phyloP scores from a whole-genome alignment of 2,329 filamentous ascomycete species.

The Coniosporium tulheliwenetii region DNA sequence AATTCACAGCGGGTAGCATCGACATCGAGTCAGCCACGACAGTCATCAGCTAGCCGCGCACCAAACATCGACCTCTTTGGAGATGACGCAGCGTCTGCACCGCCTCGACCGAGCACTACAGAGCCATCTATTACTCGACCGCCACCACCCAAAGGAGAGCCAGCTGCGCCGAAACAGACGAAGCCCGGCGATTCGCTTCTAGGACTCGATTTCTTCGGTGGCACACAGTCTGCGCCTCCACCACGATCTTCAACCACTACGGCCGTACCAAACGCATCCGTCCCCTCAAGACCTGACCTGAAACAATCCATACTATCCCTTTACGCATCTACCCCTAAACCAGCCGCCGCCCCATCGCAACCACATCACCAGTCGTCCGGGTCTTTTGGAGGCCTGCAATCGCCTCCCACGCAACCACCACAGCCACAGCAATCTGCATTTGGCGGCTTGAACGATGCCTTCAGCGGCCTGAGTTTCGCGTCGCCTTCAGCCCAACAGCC shows the following conservation, averaged over 20 bases:
- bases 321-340: conserved; percentile 71
- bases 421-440: conserved; percentile 32
- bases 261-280: conserved; percentile 39
- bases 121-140: conserved; percentile 45
- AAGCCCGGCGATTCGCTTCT: conserved; percentile 75
- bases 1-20: conserved; percentile 30
- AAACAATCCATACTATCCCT: conserved; percentile 96
- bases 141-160: conserved; percentile 49
- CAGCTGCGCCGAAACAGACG: conserved; percentile 40
- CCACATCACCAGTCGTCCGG: conserved; percentile 30
- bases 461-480: conserved; percentile 51
- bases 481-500: conserved; percentile 29
- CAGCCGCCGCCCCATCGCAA: conserved; percentile 41
- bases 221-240: conserved; percentile 50
- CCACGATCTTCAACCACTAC: conserved; percentile 67
- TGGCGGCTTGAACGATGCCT: conserved; percentile 67
- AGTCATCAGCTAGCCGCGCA: conserved; percentile 4
- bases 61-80: conserved; percentile 67
- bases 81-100: conserved; percentile 50
- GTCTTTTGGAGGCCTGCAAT: conserved; percentile 23
- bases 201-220: conserved; percentile 83
- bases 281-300: conserved; percentile 72
- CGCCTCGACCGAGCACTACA: conserved; percentile 54
- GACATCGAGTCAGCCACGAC: conserved; percentile 22
- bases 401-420: conserved; percentile 31